Percentiles rank a stretch among this genome's conserved stretches.
Evolutionary conservation across 129 eudicot genomes (phyloP).

Genomic region (Glebionis coronaria): DNA sequence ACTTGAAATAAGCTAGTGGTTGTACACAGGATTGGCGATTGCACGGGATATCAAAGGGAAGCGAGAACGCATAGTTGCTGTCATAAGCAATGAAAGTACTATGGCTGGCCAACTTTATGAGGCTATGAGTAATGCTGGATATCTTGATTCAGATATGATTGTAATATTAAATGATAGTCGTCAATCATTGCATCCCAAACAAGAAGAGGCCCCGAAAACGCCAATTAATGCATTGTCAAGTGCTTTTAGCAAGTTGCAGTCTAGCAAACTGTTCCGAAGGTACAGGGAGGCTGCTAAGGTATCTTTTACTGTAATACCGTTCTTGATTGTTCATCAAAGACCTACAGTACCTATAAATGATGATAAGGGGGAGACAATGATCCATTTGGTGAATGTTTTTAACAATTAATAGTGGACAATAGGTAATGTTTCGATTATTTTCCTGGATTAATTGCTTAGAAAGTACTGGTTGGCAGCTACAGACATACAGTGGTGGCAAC

Average conservation of each 20-base stretch:
- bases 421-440: too few relatives aligned
- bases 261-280: constrained; percentile 72
- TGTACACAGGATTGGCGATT: constrained; percentile 72
- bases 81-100: constrained; percentile 73
- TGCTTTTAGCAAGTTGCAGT: constrained; percentile 76
- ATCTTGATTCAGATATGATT: constrained; percentile 80
- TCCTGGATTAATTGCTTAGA: too few relatives aligned
- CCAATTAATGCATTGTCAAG: constrained; percentile 71
- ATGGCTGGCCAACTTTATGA: constrained; percentile 91
- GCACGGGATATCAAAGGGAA: constrained; percentile 90
- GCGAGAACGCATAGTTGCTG: constrained; percentile 73
- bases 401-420: too few relatives aligned
- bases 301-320: constrained; percentile 5
- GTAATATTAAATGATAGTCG: constrained; percentile 86
- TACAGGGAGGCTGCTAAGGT: constrained; percentile 86
- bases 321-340: not conserved
- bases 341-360: not conserved
- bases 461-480: too few relatives aligned
- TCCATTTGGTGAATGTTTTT: constrained; percentile 1
- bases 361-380: not conserved
- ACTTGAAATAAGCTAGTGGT: constrained; percentile 16
- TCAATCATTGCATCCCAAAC: constrained; percentile 66
- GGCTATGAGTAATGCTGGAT: constrained; percentile 98
- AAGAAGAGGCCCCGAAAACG: constrained; percentile 56
- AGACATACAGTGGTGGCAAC: too few relatives aligned